phyloP scores from a whole-genome alignment of 2,329 filamentous ascomycete species.

The Penicillium sp. region DNA sequence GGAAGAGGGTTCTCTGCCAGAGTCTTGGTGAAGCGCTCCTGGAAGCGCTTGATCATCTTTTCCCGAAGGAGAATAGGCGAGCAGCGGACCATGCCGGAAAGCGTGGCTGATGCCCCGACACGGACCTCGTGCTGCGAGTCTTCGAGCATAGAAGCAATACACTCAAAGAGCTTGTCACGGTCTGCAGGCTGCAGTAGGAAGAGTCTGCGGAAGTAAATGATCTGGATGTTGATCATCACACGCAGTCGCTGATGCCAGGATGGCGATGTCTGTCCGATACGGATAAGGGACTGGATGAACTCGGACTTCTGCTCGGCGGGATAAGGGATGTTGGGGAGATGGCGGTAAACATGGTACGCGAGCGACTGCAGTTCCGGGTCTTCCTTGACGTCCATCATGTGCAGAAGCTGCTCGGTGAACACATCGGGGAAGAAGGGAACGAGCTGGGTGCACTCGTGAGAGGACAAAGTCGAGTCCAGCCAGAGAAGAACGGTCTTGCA shows the following conservation, averaged over 20 bases:
- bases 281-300: constrained; percentile 80
- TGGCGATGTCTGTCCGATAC: constrained; percentile 73
- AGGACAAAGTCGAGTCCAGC: constrained; percentile 86
- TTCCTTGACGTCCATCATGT: constrained; percentile 99
- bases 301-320: constrained; percentile 74
- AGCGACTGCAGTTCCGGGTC: constrained; percentile 91
- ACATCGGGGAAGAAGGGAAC: constrained; percentile 83
- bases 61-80: constrained; percentile 76
- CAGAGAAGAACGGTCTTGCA: constrained; percentile 94
- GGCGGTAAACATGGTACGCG: constrained; percentile 94
- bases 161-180: constrained; percentile 76
- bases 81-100: constrained; percentile 97
- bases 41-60: constrained; percentile 68
- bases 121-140: constrained; percentile 92
- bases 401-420: constrained; percentile 86
- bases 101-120: constrained; percentile 81
- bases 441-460: constrained; percentile 86
- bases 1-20: constrained; percentile 83
- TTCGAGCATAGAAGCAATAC: constrained; percentile 91
- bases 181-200: constrained; percentile 75
- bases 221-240: constrained; percentile 96
- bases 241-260: constrained; percentile 96
- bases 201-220: constrained; percentile 93
- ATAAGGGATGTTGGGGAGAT: constrained; percentile 92
- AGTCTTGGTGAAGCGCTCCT: constrained; percentile 70